A percentile compares a stretch with the other conserved stretches of the same genome.
Conservation (phyloP, 768 basidiomycete species). For the Amanita exitialis region DNA sequence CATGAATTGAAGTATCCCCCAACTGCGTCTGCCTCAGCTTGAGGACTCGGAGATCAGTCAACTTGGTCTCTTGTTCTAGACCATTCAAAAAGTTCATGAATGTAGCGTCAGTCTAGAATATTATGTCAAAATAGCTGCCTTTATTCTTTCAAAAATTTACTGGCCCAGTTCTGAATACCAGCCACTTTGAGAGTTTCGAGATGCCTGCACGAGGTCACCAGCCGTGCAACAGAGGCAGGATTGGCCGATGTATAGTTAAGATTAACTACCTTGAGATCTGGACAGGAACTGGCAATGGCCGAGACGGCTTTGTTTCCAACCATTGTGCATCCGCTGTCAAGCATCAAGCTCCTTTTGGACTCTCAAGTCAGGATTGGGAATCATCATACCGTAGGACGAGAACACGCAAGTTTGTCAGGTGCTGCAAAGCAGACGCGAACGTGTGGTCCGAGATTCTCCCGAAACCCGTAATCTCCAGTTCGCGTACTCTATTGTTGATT, state of each 20-base stretch:
- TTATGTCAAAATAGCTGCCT: neutral
- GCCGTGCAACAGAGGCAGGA: slow-evolving; percentile 33
- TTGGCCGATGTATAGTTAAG: slow-evolving; percentile 51
- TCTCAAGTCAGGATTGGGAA: neutral
- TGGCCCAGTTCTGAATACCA: slow-evolving; percentile 51
- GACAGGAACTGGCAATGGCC: slow-evolving; percentile 31
- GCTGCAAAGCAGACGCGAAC: slow-evolving; percentile 40
- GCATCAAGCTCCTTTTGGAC: neutral
- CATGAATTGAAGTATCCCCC: slow-evolving; percentile 36
- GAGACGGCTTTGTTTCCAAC: slow-evolving; percentile 39
- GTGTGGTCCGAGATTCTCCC: slow-evolving; percentile 36
- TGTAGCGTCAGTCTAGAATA: slow-evolving; percentile 43
- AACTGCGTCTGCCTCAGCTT: slow-evolving; percentile 49
- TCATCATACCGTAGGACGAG: slow-evolving; percentile 43
- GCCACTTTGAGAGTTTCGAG: slow-evolving; percentile 54
- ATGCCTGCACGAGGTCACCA: slow-evolving; percentile 25
- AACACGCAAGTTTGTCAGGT: slow-evolving; percentile 31
- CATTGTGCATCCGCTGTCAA: slow-evolving; percentile 46
- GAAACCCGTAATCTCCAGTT: slow-evolving; percentile 43
- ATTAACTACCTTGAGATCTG: slow-evolving; percentile 36
- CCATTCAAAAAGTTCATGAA: slow-evolving; percentile 34
- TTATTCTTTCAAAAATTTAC: slow-evolving; percentile 9
- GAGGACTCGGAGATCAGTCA: slow-evolving; percentile 37
- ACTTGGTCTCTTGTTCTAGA: slow-evolving; percentile 15
- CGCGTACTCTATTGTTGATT: slow-evolving; percentile 26